Evolutionary conservation across 192 early-diverging fungal species (phyloP).

Genomic region (Backusella parvicylindrica): DNA sequence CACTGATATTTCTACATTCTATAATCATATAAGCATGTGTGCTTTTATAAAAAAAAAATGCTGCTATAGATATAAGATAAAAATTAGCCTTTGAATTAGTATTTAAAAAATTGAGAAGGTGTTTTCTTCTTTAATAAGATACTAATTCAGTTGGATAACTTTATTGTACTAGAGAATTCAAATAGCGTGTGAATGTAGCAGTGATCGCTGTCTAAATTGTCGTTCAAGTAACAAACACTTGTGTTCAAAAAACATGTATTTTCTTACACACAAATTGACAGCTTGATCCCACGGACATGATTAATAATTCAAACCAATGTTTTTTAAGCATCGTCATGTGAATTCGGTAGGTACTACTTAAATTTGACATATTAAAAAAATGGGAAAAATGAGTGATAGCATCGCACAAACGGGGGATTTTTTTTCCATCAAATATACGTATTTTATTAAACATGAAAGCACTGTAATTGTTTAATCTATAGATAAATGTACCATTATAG

Average conservation of each 20-base stretch:
- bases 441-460: too few relatives aligned
- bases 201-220: background rate
- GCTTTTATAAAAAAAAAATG: too few relatives aligned
- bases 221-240: background rate
- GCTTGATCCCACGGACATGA: background rate
- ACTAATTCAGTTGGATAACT: background rate
- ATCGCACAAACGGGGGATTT: background rate
- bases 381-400: background rate
- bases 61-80: too few relatives aligned
- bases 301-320: slow-evolving; percentile 3
- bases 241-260: background rate
- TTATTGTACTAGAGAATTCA: background rate
- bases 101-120: too few relatives aligned
- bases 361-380: background rate
- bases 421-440: background rate
- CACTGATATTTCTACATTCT: too few relatives aligned
- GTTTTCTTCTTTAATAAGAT: too few relatives aligned
- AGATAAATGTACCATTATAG: too few relatives aligned
- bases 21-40: too few relatives aligned
- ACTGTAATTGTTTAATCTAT: too few relatives aligned
- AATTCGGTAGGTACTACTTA: background rate
- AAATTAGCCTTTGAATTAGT: too few relatives aligned
- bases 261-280: background rate
- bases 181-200: background rate
- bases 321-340: background rate